Base-by-base conservation (phyloP, 352 stramenopile species). In the Globisporangium paroecandrum region DNA sequence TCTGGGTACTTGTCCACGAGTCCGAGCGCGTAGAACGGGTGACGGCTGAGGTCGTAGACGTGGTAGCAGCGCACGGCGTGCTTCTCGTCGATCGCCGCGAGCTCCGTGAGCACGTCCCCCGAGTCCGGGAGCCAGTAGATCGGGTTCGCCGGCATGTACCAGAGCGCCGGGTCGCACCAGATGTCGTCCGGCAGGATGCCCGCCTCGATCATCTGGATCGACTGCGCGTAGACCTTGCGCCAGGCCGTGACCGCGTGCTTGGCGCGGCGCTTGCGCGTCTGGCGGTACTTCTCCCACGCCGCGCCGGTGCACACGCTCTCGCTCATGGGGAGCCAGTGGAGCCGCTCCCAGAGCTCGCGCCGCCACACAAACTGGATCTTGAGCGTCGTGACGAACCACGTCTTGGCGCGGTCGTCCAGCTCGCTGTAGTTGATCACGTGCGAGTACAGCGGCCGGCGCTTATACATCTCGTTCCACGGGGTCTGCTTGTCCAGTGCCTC, bases 261-360 rank as follows among this genome's bases (percentile, higher is more conserved):
- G 41, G 73, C 73, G 58, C 76, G 76, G 15, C 72, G 68, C 46
- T 78, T 77, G 64, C 76, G 76, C 13, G 71, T 74, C 53, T 83
- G 73, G 4, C 76, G 76, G 58, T 80, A 81, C 66, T 77, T 76
- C 24, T 77, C 68, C 76, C 76, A 83, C 5, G 62, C 54, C 4
- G 68, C 53, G 24, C 76, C 74, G 2, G 62, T 72, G 66, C 73
- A 81, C 38, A 83, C 74, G 18, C 66, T 74, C 55, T 83, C 76
- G 47, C 76, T 83, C 73, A 83, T 80, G 5, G 76, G 73, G 38
- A 83, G 53, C 76, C 76, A 83, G 63, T 83, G 76, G 8, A 83
- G 71, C 5, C 76, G 76, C 41, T 83, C 76, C 76, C 76, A 83
- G 56, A 83, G 75, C 69, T 83, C 76, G 34, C 76, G 73, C 10